A percentile compares a stretch with the other conserved stretches of the same genome.
Conservation (phyloP, 192 early-diverging fungal species). For the Podila verticillata region DNA sequence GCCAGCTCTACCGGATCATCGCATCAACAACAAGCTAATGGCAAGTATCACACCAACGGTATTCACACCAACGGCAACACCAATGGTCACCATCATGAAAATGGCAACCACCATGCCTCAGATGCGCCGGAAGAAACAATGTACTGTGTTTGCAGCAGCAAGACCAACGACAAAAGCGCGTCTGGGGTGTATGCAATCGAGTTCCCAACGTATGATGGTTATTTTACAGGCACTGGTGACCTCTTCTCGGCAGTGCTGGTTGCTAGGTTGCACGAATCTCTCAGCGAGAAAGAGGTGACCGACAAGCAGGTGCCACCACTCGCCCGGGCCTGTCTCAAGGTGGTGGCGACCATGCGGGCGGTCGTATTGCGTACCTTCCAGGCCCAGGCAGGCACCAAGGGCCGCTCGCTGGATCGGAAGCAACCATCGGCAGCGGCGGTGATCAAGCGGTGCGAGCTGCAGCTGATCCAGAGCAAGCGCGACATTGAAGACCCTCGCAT, state of each 20-base stretch:
- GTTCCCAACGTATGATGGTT: conserved; percentile 78
- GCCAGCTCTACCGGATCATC: not conserved
- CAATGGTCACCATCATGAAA: conserved; percentile 8
- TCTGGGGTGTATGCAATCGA: conserved; percentile 69
- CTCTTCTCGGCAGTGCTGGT: conserved; percentile 81
- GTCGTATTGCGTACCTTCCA: conserved; percentile 72
- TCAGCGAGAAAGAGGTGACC: not conserved
- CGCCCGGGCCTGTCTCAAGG: conserved; percentile 70
- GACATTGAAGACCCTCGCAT: conserved; percentile 66
- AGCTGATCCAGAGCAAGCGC: conserved; percentile 71
- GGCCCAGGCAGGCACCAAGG: conserved; percentile 40
- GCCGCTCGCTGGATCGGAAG: conserved; percentile 11
- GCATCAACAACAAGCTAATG: not conserved
- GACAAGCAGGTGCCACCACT: conserved; percentile 23
- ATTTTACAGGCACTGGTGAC: conserved; percentile 95
- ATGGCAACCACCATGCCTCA: not conserved
- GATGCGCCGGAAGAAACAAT: not conserved
- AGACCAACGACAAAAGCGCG: conserved; percentile 3
- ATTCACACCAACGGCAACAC: not conserved
- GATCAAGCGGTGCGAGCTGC: conserved; percentile 74
- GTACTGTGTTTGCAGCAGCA: conserved; percentile 36
- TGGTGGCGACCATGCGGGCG: conserved; percentile 74
- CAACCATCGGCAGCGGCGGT: conserved; percentile 46
- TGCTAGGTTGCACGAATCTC: conserved; percentile 65
- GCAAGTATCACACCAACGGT: not conserved